These are phyloP conservation scores for Pholiota microspora DNA, from an alignment of 768 basidiomycete genomes.

Conservation along the genomic window DNA sequence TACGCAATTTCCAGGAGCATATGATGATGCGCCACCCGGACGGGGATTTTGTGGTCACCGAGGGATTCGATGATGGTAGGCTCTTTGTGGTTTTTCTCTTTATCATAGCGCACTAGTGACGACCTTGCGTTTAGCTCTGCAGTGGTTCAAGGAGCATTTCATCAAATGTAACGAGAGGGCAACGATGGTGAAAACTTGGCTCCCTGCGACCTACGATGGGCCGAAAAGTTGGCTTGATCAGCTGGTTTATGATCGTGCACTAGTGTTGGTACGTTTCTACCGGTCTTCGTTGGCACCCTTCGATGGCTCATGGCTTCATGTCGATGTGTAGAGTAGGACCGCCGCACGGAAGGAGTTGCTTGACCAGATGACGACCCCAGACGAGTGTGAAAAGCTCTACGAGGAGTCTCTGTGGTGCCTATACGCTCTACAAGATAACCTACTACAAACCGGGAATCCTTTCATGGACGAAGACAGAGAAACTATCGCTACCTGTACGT, in stretches of 20 bases:
- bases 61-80: slow-evolving; percentile 78
- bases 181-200: slow-evolving; percentile 83
- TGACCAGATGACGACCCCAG: slow-evolving; percentile 69
- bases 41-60: slow-evolving; percentile 71
- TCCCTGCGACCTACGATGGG: slow-evolving; percentile 79
- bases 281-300: background rate
- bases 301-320: background rate
- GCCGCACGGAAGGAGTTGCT: slow-evolving; percentile 90
- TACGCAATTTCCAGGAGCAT: slow-evolving; percentile 77
- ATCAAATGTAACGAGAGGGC: slow-evolving; percentile 94
- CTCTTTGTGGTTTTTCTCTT: too few species aligned
- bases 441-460: slow-evolving; percentile 77
- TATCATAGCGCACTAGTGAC: too few species aligned
- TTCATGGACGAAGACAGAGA: slow-evolving; percentile 82
- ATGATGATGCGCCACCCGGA: slow-evolving; percentile 79
- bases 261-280: slow-evolving; percentile 64
- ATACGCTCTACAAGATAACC: slow-evolving; percentile 88
- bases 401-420: slow-evolving; percentile 95
- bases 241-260: slow-evolving; percentile 89
- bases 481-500: slow-evolving; percentile 75
- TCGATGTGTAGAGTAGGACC: slow-evolving; percentile 69
- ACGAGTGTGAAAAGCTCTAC: slow-evolving; percentile 91
- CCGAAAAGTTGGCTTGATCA: slow-evolving; percentile 86
- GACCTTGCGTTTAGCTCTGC: slow-evolving; percentile 46
- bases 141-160: slow-evolving; percentile 94